These are phyloP conservation scores for Gelatoporia subvermispora DNA, from an alignment of 768 basidiomycete species.

Conservation along the genomic window DNA sequence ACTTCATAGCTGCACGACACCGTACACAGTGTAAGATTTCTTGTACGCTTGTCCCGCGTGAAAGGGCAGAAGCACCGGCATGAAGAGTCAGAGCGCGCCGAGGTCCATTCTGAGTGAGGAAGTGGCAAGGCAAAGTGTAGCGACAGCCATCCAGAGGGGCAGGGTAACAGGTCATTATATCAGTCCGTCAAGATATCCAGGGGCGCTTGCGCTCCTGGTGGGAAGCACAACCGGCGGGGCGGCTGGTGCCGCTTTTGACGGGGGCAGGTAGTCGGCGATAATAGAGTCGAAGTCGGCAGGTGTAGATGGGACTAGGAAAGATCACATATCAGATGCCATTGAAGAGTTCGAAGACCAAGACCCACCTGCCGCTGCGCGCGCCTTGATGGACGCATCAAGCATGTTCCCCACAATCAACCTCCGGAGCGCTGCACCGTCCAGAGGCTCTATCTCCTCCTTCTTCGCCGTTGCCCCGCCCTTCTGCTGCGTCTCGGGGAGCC, in stretches of 20 bases:
- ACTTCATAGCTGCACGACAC: too few species aligned
- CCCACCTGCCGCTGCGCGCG: slow-evolving; percentile 41
- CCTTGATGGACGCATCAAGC: slow-evolving; percentile 49
- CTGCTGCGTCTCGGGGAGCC: slow-evolving; percentile 25
- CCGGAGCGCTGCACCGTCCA: slow-evolving; percentile 64
- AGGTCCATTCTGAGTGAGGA: neutral
- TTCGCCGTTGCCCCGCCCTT: slow-evolving; percentile 30
- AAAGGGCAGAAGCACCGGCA: too few species aligned
- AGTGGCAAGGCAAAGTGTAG: neutral
- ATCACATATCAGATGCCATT: slow-evolving; percentile 2
- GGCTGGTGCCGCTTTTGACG: slow-evolving; percentile 16
- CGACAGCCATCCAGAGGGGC: neutral
- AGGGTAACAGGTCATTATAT: slow-evolving; percentile 8
- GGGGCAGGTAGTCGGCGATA: slow-evolving; percentile 66
- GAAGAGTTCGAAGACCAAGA: neutral
- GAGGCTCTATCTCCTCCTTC: slow-evolving; percentile 29
- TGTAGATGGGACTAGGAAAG: slow-evolving; percentile 34
- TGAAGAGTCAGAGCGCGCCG: neutral
- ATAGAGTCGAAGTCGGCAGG: slow-evolving; percentile 64
- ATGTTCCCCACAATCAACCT: slow-evolving; percentile 59
- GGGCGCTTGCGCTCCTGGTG: slow-evolving; percentile 12
- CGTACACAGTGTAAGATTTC: too few species aligned
- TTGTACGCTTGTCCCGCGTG: neutral
- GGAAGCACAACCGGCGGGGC: slow-evolving; percentile 9
- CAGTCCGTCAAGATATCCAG: slow-evolving; percentile 17